A percentile compares a stretch with the other conserved stretches of the same genome.
Conservation (phyloP, 1,139 yeast species). For the Meyerozyma elateridarum region DNA sequence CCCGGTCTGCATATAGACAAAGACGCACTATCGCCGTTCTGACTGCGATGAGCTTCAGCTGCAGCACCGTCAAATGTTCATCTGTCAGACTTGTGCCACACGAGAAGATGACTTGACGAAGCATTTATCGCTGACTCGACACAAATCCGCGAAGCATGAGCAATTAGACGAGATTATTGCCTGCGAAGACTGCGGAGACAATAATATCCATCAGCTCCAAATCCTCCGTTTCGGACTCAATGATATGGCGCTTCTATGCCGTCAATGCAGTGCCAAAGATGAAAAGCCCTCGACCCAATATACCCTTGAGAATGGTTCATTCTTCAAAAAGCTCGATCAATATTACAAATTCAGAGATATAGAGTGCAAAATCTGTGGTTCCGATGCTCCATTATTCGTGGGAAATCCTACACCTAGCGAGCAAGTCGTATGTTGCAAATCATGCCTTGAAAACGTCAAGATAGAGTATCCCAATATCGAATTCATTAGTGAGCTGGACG, state of each 20-base stretch:
- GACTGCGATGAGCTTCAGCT: too few species aligned
- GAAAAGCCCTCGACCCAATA: slow-evolving; percentile 49
- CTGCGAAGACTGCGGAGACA: slow-evolving; percentile 55
- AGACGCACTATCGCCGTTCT: too few species aligned
- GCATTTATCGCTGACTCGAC: slow-evolving; percentile 52
- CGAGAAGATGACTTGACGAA: slow-evolving; percentile 23
- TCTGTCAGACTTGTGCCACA: slow-evolving; percentile 29
- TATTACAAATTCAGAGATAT: slow-evolving; percentile 49
- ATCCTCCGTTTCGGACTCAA: slow-evolving; percentile 52
- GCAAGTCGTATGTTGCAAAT: slow-evolving; percentile 34
- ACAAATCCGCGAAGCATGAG: slow-evolving; percentile 39
- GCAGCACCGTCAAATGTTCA: slow-evolving; percentile 10
- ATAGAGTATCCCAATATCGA: slow-evolving; percentile 10
- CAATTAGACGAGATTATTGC: slow-evolving; percentile 36
- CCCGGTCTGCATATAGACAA: too few species aligned
- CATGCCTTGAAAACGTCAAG: slow-evolving; percentile 31
- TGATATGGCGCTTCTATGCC: slow-evolving; percentile 50
- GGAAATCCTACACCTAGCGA: slow-evolving; percentile 19
- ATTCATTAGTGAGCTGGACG: slow-evolving; percentile 45
- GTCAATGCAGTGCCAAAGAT: slow-evolving; percentile 37
- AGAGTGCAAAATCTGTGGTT: slow-evolving; percentile 41
- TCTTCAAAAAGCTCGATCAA: slow-evolving; percentile 43
- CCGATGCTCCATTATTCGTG: slow-evolving; percentile 37
- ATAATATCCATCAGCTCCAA: slow-evolving; percentile 50
- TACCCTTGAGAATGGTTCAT: slow-evolving; percentile 50